Percentiles rank a stretch among this genome's conserved stretches.
Evolutionary conservation across 1,284 basidiomycete genomes (phyloP).

Genomic region (Ceratobasidium sp.): DNA sequence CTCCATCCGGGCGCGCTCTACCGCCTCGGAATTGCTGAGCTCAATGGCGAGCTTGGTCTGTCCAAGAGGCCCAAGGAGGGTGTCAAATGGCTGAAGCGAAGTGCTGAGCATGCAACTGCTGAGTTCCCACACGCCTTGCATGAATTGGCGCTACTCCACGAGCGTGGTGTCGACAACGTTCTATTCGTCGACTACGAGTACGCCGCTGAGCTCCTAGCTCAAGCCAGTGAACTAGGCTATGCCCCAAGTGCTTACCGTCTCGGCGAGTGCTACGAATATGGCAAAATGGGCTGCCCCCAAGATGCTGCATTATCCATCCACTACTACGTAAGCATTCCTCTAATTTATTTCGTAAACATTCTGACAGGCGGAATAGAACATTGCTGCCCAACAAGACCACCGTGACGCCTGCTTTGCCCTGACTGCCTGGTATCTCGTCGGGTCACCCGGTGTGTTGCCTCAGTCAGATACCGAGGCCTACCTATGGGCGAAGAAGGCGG

Average conservation of each 20-base stretch:
- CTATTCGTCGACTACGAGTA: slow-evolving; percentile 97
- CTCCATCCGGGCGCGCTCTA: slow-evolving; percentile 96
- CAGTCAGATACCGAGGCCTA: slow-evolving; percentile 98
- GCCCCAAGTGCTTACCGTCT: slow-evolving; percentile 94
- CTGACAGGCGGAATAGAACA: slow-evolving; percentile 66
- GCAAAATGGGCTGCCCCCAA: slow-evolving; percentile 98
- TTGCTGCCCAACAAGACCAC: slow-evolving; percentile 96
- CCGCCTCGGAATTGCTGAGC: slow-evolving; percentile 91
- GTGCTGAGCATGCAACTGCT: slow-evolving; percentile 90
- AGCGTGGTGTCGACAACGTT: slow-evolving; percentile 94
- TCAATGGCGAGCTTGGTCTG: slow-evolving; percentile 92
- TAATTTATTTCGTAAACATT: slow-evolving; percentile 13
- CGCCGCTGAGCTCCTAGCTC: slow-evolving; percentile 89
- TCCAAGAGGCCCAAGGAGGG: slow-evolving; percentile 90
- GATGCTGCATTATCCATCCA: slow-evolving; percentile 97
- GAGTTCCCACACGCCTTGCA: slow-evolving; percentile 97
- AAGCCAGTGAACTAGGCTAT: slow-evolving; percentile 94
- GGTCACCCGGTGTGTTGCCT: slow-evolving; percentile 94
- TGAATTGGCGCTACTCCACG: slow-evolving; percentile 92
- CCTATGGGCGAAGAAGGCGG: slow-evolving; percentile 90
- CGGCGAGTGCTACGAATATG: slow-evolving; percentile 99
- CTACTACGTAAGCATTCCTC: slow-evolving; percentile 78
- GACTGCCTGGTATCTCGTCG: slow-evolving; percentile 98
- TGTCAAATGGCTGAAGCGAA: slow-evolving; percentile 97
- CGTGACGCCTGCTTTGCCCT: slow-evolving; percentile 97